Conservation (phyloP, 2,329 filamentous ascomycete species). For the Colletotrichum trifolii region DNA sequence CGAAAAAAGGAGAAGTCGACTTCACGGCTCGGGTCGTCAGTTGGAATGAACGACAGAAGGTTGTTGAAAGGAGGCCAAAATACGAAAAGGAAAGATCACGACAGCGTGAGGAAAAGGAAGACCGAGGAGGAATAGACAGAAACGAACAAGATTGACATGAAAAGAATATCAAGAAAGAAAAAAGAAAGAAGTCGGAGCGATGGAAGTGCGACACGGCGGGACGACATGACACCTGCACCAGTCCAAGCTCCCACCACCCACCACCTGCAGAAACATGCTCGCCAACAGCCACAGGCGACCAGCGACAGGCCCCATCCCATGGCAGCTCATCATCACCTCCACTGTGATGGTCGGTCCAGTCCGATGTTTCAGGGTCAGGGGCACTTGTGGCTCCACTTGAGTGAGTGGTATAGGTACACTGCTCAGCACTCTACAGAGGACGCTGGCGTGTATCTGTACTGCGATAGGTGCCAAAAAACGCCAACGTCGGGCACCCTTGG, state of each 20-base stretch:
- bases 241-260: slow-evolving; percentile 30
- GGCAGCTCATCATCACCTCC: slow-evolving; percentile 19
- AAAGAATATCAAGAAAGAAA: slow-evolving; percentile 1
- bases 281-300: not conserved
- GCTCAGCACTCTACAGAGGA: too few relatives aligned
- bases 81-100: slow-evolving; percentile 12
- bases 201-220: slow-evolving; percentile 10
- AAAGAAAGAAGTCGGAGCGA: slow-evolving; percentile 4
- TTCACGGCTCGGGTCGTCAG: not conserved
- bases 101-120: not conserved
- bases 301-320: not conserved
- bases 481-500: slow-evolving; percentile 20
- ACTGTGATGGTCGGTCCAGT: slow-evolving; percentile 28
- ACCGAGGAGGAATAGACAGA: not conserved
- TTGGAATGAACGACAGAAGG: slow-evolving; percentile 1
- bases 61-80: not conserved
- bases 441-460: too few relatives aligned
- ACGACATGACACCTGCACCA: slow-evolving; percentile 19
- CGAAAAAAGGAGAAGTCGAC: slow-evolving; percentile 20
- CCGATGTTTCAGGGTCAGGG: slow-evolving; percentile 37
- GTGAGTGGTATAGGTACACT: too few relatives aligned
- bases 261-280: slow-evolving; percentile 33
- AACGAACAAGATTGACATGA: not conserved
- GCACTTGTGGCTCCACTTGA: slow-evolving; percentile 16
- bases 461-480: slow-evolving; percentile 5